Conservation (phyloP, 148 eudicot genomes). For the Amaranthus cruentus region DNA sequence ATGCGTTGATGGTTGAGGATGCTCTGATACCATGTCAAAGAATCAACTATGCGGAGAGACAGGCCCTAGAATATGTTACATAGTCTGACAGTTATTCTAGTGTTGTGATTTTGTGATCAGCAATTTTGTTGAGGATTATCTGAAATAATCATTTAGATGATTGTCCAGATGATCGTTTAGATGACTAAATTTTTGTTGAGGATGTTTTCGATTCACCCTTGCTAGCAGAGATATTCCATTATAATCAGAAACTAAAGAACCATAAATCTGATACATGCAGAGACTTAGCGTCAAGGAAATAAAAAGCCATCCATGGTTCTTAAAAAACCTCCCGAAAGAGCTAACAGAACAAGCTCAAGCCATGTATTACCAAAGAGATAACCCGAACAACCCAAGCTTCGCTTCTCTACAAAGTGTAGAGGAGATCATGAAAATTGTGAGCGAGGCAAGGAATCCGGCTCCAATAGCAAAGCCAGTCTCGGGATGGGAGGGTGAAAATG, state of each 20-base stretch:
- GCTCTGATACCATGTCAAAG: no score
- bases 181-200: not conserved
- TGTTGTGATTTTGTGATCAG: no score
- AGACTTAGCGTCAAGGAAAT: constrained; percentile 50
- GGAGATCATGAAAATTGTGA: constrained; percentile 46
- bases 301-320: constrained; percentile 54
- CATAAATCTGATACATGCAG: constrained; percentile 18
- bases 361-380: constrained; percentile 34
- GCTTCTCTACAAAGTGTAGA: constrained; percentile 38
- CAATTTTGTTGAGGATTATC: no score
- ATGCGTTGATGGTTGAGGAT: no score
- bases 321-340: constrained; percentile 45
- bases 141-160: not conserved
- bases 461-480: constrained; percentile 36
- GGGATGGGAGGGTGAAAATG: constrained; percentile 32
- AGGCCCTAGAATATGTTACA: no score
- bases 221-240: no score
- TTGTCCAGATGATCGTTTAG: not conserved
- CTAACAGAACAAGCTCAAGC: constrained; percentile 43
- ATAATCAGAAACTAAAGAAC: no score
- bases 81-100: no score
- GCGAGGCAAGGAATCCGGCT: constrained; percentile 39
- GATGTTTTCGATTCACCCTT: no score
- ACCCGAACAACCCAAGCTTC: constrained; percentile 42
- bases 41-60: no score